These are phyloP conservation scores for Eucalyptus cloeziana DNA, from an alignment of 345 rosid genomes.

Conservation along the genomic window DNA sequence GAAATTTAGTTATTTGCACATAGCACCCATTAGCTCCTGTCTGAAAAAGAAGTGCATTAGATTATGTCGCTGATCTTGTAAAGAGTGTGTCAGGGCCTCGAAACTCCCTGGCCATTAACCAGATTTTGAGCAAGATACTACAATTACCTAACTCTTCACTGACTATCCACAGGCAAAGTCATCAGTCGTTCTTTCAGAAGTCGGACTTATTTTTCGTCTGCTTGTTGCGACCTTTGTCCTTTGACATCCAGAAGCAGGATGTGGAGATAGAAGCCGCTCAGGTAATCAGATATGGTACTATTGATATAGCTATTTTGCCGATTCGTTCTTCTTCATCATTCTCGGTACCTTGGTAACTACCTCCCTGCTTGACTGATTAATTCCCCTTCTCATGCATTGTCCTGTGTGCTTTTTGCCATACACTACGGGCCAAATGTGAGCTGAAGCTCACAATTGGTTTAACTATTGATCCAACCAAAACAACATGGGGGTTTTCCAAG, in stretches of 20 bases:
- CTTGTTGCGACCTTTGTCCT: conserved; percentile 62
- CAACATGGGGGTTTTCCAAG: neutral
- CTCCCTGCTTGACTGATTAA: neutral
- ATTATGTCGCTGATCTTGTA: neutral
- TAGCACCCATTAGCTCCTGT: neutral
- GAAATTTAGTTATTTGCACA: neutral
- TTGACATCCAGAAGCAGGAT: conserved; percentile 54
- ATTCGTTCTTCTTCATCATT: neutral
- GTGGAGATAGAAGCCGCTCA: conserved; percentile 67
- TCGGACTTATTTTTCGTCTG: conserved; percentile 79
- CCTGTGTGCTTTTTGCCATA: neutral
- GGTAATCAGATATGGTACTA: conserved; percentile 16
- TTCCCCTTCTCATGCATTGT: neutral
- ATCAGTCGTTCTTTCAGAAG: conserved; percentile 59
- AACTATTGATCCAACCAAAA: neutral
- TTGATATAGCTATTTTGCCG: neutral
- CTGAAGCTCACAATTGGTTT: neutral
- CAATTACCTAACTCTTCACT: neutral
- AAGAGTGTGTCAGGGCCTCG: neutral
- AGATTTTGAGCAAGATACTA: neutral
- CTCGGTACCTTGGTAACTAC: neutral
- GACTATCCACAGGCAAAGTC: conserved; percentile 49
- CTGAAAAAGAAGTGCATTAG: neutral
- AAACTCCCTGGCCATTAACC: neutral
- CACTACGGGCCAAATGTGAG: neutral